Evolutionary conservation across 139 green algal species (phyloP), one percentile per base, ranked within the genome.

Genomic region (Coccomyxa sp.): DNA sequence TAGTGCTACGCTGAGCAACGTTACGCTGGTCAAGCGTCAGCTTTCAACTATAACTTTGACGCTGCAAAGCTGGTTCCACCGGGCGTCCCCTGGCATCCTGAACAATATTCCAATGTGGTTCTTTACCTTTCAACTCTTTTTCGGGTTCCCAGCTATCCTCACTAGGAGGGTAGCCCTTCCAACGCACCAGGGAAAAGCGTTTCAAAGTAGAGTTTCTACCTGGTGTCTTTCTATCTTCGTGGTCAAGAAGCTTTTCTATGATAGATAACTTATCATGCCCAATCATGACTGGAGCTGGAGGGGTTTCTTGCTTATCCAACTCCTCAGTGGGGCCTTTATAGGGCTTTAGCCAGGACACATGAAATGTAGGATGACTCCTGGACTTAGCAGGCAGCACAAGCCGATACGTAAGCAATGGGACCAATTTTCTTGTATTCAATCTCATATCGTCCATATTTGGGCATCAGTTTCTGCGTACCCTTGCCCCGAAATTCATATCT

Each of bases 381-480:
- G 14, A 58, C 10, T 14, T 58, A 14, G 14, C 14, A 10, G 44
- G 44, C 12, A 58, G 44, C 14, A 27, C 14, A 14, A 58, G 14
- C 44, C 14, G n/a, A n/a, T n/a, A n/a, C 14, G 44, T 58, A 58
- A 58, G 44, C 44, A 27, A 58, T 14, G 10, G 44, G 14, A 27
- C 44, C 44, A 10, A 58, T 14, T 58, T 58, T 58, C 10, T 14
- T 58, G 44, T n/a, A n/a, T n/a, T 27, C 14, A 14, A 58, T 58
- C 14, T 58, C 44, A 58, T 27, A 58, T 27, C 12, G 44, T 10
- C 44, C 44, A 58, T 64, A 64, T 22, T 64, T 64, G 50, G 50
- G 50, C 50, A 64, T 18, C 40, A 81, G 37, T n/a, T 70, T 81
- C 34, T 29, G 39, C 18, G 39, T n/a, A 74, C n/a, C n/a, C 34